Base-by-base conservation (phyloP, 1,284 basidiomycete genomes). In the Fomitopsis pinicola region DNA sequence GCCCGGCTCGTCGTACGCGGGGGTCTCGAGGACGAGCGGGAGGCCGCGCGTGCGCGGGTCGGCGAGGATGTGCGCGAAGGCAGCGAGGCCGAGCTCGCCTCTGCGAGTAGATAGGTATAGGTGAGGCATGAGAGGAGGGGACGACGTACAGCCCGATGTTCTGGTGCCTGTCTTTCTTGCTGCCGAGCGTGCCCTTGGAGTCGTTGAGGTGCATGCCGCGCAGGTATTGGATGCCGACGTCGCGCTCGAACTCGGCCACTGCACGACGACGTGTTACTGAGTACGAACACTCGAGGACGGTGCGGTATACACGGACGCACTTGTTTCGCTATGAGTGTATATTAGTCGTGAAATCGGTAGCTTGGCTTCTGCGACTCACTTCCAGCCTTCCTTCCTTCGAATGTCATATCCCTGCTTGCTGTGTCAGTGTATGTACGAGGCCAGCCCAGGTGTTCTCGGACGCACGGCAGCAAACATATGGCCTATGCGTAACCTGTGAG, bases 151-250 rank as follows among this genome's bases (percentile, higher is more conserved):
- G 71, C 15, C 92, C 94, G 48, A 95, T 87, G 65, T 94, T 95
- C 71, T 92, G 88, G 69, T 95, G 93, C 35, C 91, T 75, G 70
- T 95, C 94, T 65, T 85, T 86, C 68, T 84, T 86, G 26, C 86
- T 87, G 1, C 80, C 83, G 6, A 87, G 77, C 0, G 76, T 77
- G 15, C 79, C 81, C 69, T 92, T 92, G 4, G 89, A 92, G 71
- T 95, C 93, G 73, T 96, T 96, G 58, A 95, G 71, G 71, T 96
- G 94, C 81, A 95, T 88, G 0, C 87, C 92, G 5, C 84, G 81
- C 15, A 95, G 83, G 69, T 91, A 94, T 14, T 80, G 72, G 36
- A 91, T 70, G 1, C 94, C 92, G 6, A 96, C 79, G 57, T 84
- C 77, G 19, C 77, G 68, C 48, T 91, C 86, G 66, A 95, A 93